Base-by-base conservation (phyloP, 2,329 filamentous ascomycete species). In the Pseudocercospora ulei region DNA sequence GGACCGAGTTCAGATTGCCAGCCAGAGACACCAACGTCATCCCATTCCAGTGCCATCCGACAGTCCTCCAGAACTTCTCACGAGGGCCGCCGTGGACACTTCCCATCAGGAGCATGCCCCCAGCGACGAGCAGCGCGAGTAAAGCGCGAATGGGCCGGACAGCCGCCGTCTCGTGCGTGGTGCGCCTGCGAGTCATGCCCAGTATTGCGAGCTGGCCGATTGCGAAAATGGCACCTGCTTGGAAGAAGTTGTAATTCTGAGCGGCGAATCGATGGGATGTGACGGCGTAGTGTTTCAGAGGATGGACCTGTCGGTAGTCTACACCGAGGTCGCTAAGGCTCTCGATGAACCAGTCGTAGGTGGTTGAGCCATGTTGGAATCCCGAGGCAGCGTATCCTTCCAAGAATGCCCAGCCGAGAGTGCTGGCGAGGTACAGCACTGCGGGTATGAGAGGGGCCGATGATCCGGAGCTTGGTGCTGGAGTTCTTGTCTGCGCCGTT, bases 1-100 rank as follows among this genome's bases (percentile, higher is more conserved):
- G 22, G 14, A 51, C 38, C 2, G 47, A 40, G 19, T 46, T 49
- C 9, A 49, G n/a, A 42, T 47, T 51, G 2, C 46, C 46, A 1
- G 48, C 49, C 2, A 49, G 7, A 0, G 39, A 39, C 1, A 44
- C 40, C 39, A 46, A 26, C 3, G 29, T 31, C 2, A 44, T 14
- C 3, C 49, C 46, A 25, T 22, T 48, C 46, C 49, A 51, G 23
- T 51, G 49, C 49, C 49, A 51, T 9, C 46, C 49, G 24, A 46
- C 40, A 20, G 48, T 47, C 19, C 43, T 42, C 42, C 44, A 47
- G 9, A 39, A 35, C 27, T 39, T 40, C 39, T 51, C 49, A 5
- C 49, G 26, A 13, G 46, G 49, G 2, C 49, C 49, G 14, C 49
- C 49, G 23, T 48, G 49, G 5, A 51, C 34, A 7, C 16, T 23